Base-by-base conservation (phyloP, 2,329 filamentous ascomycete genomes). In the Ophiocordyceps sinensis region DNA sequence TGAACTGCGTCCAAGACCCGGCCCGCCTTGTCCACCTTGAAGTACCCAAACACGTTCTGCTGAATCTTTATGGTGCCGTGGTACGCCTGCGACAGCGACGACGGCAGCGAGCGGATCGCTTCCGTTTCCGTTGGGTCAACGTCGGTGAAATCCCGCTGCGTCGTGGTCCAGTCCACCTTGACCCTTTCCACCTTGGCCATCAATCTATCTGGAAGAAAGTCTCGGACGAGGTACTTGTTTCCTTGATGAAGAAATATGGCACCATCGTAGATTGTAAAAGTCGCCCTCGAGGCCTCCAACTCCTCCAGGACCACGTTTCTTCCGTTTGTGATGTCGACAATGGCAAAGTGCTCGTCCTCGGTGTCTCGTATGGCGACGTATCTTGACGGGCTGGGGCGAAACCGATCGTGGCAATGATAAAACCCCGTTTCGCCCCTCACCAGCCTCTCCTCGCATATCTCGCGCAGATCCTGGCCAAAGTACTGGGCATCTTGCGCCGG, bases 241-340 rank as follows among this genome's bases (percentile, higher is more conserved):
- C 91, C 91, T 62, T 98, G 91, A 53, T 98, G 91, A 5, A 98
- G 69, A 63, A 94, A 98, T 46, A 98, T 95, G 36, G 86, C 91
- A 12, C 91, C 91, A 58, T 96, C 89, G 59, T 98, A 98, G 44
- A 98, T 75, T 1, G 87, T 94, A 61, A 94, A 96, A 49, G 86
- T 89, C 1, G 89, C 89, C n/a, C 91, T 78, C 2, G 84, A 91
- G 2, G 87, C 85, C 61, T 96, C 91, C n/a, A 98, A 73, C 61
- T 96, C 88, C 65, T 98, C 91, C 2, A 98, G 71, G 0, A 98
- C 83, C 0, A 79, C 66, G 55, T 96, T 96, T 41, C 77, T 76
- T 23, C 79, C 79, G 49, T 91, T 76, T 0, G 85, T 91, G 13
- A 82, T 81, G 63, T 98, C 86, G 40, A 98, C 76, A 39, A 98